Conservation (phyloP, 345 rosid genomes). For the Arabis hirsuta region DNA sequence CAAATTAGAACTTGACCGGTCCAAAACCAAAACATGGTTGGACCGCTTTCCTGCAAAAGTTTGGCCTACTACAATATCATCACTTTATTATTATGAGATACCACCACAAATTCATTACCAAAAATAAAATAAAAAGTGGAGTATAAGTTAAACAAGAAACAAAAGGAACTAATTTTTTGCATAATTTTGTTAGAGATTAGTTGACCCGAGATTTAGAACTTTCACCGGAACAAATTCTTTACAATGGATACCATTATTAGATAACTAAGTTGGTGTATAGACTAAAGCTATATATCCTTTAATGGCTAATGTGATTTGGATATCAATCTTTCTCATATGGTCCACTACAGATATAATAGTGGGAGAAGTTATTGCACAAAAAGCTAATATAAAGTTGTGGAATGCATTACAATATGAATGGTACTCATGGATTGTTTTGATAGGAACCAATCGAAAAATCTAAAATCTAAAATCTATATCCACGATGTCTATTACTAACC, state of each 20-base stretch:
- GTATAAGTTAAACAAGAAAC: conserved; percentile 10
- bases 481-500: conserved; percentile 34
- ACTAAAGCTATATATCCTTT: conserved; percentile 11
- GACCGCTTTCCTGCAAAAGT: conserved; percentile 13
- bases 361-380: conserved; percentile 26
- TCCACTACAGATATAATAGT: conserved; percentile 39
- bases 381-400: conserved; percentile 34
- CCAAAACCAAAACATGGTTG: conserved; percentile 24
- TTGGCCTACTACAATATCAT: conserved; percentile 8
- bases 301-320: conserved; percentile 37
- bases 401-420: conserved; percentile 21
- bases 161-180: background rate
- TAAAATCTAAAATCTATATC: background rate
- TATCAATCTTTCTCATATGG: conserved; percentile 33
- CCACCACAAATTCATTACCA: conserved; percentile 27
- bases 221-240: background rate
- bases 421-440: conserved; percentile 28
- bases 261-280: conserved; percentile 35
- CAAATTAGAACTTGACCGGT: background rate
- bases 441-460: conserved; percentile 24
- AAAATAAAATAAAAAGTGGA: background rate
- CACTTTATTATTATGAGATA: conserved; percentile 1
- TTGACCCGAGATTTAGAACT: conserved; percentile 4
- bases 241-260: conserved; percentile 20
- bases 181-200: background rate